A percentile compares a stretch with the other conserved stretches of the same genome.
phyloP scores from a whole-genome alignment of 2,329 filamentous ascomycete genomes.

The Macrophomina pseudophaseolina region DNA sequence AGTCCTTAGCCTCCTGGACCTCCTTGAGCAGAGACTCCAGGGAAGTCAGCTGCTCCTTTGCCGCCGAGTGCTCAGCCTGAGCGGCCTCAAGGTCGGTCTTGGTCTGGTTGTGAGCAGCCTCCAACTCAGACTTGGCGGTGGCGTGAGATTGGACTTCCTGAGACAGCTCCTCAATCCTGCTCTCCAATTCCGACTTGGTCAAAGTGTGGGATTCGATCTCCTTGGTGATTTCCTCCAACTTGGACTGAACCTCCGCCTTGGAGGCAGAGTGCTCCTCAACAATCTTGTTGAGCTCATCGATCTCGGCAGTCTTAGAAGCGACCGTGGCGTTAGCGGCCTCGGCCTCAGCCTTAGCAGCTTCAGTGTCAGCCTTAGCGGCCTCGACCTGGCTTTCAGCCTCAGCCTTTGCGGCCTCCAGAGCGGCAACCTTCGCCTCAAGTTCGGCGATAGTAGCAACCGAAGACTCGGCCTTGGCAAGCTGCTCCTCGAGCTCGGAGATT shows the following conservation, averaged over 20 bases:
- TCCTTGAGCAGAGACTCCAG: slow-evolving; percentile 25
- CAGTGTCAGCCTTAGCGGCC: slow-evolving; percentile 23
- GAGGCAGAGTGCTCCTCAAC: slow-evolving; percentile 4
- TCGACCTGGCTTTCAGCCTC: slow-evolving; percentile 19
- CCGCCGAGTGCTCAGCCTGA: slow-evolving; percentile 24
- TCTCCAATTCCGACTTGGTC: slow-evolving; percentile 26
- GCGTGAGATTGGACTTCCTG: slow-evolving; percentile 20
- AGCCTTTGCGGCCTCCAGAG: slow-evolving; percentile 12
- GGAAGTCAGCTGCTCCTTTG: slow-evolving; percentile 22
- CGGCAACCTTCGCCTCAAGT: slow-evolving; percentile 20
- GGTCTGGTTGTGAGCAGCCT: slow-evolving; percentile 19
- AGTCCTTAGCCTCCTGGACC: slow-evolving; percentile 12
- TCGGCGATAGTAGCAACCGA: neutral
- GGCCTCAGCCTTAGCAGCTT: slow-evolving; percentile 26
- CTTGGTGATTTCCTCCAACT: slow-evolving; percentile 16
- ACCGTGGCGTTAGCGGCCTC: neutral
- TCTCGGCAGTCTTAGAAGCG: neutral
- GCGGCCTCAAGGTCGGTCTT: slow-evolving; percentile 22
- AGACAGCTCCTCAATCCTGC: slow-evolving; percentile 18
- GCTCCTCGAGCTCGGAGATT: slow-evolving; percentile 19
- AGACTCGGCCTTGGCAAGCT: slow-evolving; percentile 9
- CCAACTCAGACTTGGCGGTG: slow-evolving; percentile 14
- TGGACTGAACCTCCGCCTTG: slow-evolving; percentile 22
- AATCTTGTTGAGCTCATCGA: slow-evolving; percentile 18
- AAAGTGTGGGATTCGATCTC: slow-evolving; percentile 23